Base-by-base conservation (phyloP, 371 early-diverging fungal genomes). In the Apophysomyces variabilis region DNA sequence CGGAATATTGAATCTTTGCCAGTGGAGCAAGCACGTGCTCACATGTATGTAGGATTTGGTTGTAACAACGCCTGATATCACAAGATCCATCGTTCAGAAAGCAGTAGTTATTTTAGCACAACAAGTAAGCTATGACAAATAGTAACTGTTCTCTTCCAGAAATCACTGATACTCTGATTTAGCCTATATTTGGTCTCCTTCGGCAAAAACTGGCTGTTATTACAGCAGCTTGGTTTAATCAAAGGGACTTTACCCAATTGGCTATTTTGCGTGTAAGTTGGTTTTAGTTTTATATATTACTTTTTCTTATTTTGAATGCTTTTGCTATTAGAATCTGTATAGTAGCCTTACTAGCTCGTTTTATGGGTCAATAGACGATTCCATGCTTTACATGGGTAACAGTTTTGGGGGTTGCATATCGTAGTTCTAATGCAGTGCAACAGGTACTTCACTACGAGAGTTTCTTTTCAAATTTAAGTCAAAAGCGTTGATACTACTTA, bases 31-130 rank as follows among this genome's bases (percentile, higher is more conserved):
- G 18, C n/a, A 57, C 18, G 32, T 38, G 26, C 9, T 39, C 11
- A 12, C 13, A 36, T 13, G 0, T 64, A 6, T 21, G 8, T 26
- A 83, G 89, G 90, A 92, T 69, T 75, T 92, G 18, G 44, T 86
- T 38, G 86, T 85, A 36, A 88, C 86, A 70, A 87, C 92, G 9
- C 79, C 87, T 14, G 94, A 94, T 75, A 84, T 94, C 59, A 94
- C 94, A 6, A 78, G 94, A 35, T 89, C 87, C 6, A 90, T 87
- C 57, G 93, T 94, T 9, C 93, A 93, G 72, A 93, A 93, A 73
- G 93, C 93, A 1, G 89, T 93, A 0, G 91, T 92, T 3, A 87
- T 92, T 6, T 73, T 92, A 6, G 91, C 92, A 6, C 85, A 83
- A 58, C 88, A 91, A 80, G 89, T 85, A 67, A 70, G 32, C 32